These are phyloP conservation scores for Haematococcus lacustris DNA, from an alignment of 139 green algal genomes.

Conservation along the genomic window DNA sequence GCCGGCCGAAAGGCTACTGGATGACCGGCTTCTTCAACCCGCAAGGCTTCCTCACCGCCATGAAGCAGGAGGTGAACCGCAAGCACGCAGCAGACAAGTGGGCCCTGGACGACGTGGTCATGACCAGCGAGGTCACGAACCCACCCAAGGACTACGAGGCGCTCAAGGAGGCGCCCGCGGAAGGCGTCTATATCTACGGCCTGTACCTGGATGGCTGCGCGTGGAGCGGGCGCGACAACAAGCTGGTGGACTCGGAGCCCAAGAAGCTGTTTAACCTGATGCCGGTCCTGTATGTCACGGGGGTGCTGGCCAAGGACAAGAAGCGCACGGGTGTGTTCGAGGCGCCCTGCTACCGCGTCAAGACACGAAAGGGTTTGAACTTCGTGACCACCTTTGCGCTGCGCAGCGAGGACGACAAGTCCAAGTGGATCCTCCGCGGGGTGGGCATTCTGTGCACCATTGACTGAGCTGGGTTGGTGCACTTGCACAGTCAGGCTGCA, in stretches of 20 bases:
- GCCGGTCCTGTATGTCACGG: conserved; percentile 83
- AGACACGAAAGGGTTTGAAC: conserved; percentile 72
- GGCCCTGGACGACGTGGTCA: conserved; percentile 90
- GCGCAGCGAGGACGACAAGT: conserved; percentile 68
- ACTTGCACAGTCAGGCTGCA: too few species aligned
- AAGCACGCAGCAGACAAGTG: conserved; percentile 87
- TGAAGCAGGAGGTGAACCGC: conserved; percentile 88
- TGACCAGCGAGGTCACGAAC: conserved; percentile 80
- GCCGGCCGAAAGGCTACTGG: conserved; percentile 86
- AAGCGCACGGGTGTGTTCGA: conserved; percentile 65
- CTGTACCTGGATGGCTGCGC: conserved; percentile 88
- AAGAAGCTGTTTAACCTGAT: conserved; percentile 87
- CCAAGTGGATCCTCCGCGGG: conserved; percentile 85
- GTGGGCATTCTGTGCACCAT: conserved; percentile 75
- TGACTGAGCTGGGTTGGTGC: too few species aligned
- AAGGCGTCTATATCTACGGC: conserved; percentile 91
- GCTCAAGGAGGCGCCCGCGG: conserved; percentile 66
- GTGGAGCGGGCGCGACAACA: conserved; percentile 78
- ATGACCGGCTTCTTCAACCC: conserved; percentile 95
- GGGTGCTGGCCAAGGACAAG: conserved; percentile 71
- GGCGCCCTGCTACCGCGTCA: conserved; percentile 76
- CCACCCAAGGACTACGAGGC: conserved; percentile 77
- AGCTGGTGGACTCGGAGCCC: conserved; percentile 80
- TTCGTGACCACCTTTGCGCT: conserved; percentile 86
- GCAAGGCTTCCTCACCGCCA: conserved; percentile 84